Evolutionary conservation across 169 alveolate genomes (phyloP).

Genomic region (Amoebophrya sp.): DNA sequence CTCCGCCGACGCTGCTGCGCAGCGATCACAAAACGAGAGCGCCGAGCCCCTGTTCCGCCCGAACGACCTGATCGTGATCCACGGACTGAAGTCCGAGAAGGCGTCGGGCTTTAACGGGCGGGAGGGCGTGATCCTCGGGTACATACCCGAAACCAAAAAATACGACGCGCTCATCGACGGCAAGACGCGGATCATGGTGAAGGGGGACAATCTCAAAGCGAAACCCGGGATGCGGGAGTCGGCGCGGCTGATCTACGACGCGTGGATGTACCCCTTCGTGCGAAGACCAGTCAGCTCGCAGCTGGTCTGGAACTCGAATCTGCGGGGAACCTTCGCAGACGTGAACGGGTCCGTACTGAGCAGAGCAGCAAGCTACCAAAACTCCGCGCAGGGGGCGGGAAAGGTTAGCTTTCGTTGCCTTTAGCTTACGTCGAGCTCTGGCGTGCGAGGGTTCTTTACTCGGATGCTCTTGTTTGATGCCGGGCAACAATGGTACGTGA

Average conservation of each 20-base stretch:
- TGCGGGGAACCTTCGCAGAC: neutral
- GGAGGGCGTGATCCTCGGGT: neutral
- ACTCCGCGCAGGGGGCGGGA: neutral
- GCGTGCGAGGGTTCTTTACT: too few relatives aligned
- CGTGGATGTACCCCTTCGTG: neutral
- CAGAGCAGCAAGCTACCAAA: neutral
- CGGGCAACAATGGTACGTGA: too few relatives aligned
- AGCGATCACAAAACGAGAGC: too few relatives aligned
- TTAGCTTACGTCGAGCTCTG: too few relatives aligned
- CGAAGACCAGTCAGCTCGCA: neutral
- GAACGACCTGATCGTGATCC: neutral
- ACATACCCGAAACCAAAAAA: neutral
- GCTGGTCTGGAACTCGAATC: neutral
- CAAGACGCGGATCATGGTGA: neutral
- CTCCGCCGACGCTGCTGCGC: too few relatives aligned
- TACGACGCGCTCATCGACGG: constrained; percentile 4
- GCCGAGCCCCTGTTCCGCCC: neutral
- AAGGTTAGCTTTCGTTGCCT: neutral
- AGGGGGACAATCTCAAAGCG: neutral
- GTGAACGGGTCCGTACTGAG: neutral
- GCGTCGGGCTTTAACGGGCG: neutral
- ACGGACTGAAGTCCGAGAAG: neutral
- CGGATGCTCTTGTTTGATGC: too few relatives aligned
- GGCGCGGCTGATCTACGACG: neutral
- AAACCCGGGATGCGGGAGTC: neutral